Evolutionary conservation across 345 rosid species (phyloP).

Genomic region (Populus ilicifolia): DNA sequence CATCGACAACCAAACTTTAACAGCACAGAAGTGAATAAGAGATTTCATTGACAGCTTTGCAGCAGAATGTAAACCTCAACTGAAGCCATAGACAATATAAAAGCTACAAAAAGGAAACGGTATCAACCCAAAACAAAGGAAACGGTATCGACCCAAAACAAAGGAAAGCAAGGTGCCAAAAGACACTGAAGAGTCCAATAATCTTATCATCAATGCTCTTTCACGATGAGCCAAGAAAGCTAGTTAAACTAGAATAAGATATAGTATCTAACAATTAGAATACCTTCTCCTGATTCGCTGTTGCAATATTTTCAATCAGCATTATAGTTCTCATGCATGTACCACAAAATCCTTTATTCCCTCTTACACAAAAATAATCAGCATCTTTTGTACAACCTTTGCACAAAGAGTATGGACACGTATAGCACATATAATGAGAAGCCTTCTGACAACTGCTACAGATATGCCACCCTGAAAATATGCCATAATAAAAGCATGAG

Average conservation of each 20-base stretch:
- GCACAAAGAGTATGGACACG: slow-evolving; percentile 93
- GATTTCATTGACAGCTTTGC: background rate
- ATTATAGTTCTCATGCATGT: slow-evolving; percentile 76
- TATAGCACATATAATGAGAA: slow-evolving; percentile 87
- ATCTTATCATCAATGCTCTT: slow-evolving; percentile 5
- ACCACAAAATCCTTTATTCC: slow-evolving; percentile 88
- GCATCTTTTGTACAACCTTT: slow-evolving; percentile 85
- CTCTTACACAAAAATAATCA: slow-evolving; percentile 73
- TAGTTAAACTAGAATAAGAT: background rate
- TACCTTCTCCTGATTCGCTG: slow-evolving; percentile 63
- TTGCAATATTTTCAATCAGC: slow-evolving; percentile 71
- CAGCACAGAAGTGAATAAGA: background rate
- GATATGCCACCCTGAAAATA: slow-evolving; percentile 89
- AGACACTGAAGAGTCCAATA: background rate
- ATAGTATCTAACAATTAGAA: slow-evolving; percentile 13
- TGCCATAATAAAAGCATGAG: slow-evolving; percentile 1
- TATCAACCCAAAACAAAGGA: background rate
- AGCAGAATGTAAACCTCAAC: background rate
- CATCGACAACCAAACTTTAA: background rate
- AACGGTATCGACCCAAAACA: background rate
- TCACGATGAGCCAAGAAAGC: background rate
- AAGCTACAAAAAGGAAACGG: background rate
- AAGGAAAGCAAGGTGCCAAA: background rate
- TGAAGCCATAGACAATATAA: background rate
- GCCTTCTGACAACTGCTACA: slow-evolving; percentile 80